Evolutionary conservation across 1,284 basidiomycete species (phyloP).

Genomic region (Cryptococcus hybrid): DNA sequence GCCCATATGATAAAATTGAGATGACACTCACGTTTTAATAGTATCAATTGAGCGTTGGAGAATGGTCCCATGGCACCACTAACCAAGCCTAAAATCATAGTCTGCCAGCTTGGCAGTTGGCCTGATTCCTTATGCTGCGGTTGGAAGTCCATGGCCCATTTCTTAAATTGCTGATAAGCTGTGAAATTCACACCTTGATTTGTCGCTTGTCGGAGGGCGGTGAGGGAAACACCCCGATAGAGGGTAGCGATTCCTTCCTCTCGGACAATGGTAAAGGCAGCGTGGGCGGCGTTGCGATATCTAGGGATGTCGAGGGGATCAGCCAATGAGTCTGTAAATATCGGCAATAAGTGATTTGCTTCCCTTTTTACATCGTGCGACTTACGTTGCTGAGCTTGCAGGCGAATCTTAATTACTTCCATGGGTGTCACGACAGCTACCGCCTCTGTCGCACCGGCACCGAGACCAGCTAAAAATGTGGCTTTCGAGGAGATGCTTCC

Average conservation of each 20-base stretch:
- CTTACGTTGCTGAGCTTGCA: conserved; percentile 88
- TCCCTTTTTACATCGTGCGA: not conserved
- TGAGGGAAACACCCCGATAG: conserved; percentile 90
- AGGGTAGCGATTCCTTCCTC: conserved; percentile 87
- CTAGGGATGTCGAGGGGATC: conserved; percentile 92
- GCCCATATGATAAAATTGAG: not conserved
- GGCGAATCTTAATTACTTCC: conserved; percentile 98
- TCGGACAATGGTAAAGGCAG: conserved; percentile 89
- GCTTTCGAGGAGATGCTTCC: conserved; percentile 33
- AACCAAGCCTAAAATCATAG: conserved; percentile 89
- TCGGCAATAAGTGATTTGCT: not conserved
- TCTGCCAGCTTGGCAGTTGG: conserved; percentile 84
- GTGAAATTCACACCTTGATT: conserved; percentile 99
- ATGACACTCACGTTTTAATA: conserved; percentile 71
- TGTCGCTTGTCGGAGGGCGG: conserved; percentile 93
- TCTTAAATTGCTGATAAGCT: conserved; percentile 96
- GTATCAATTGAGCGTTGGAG: conserved; percentile 96
- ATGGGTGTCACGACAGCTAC: conserved; percentile 95
- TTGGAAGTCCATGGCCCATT: conserved; percentile 70
- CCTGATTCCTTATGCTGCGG: conserved; percentile 61
- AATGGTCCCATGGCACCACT: conserved; percentile 98
- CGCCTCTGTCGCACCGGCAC: conserved; percentile 91
- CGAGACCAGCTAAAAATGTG: conserved; percentile 73
- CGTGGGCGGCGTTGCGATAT: conserved; percentile 93
- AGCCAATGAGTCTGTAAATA: conserved; percentile 70